These are phyloP conservation scores for Coemansia sp. DNA, from an alignment of 192 early-diverging fungal genomes.

Conservation along the genomic window DNA sequence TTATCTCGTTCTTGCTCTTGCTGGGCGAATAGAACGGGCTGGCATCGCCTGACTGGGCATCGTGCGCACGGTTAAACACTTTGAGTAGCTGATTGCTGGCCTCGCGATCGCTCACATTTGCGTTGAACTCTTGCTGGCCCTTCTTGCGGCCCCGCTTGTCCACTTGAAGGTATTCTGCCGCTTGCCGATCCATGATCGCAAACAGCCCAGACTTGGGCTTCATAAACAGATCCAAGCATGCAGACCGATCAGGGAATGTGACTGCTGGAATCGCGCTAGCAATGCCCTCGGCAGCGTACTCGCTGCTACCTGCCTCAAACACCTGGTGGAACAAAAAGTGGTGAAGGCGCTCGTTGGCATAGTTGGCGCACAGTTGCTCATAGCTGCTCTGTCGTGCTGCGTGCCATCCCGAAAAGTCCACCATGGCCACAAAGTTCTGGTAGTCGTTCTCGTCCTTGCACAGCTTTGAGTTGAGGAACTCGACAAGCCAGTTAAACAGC, in stretches of 20 bases:
- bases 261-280: conserved; percentile 44
- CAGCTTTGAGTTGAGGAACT: conserved; percentile 80
- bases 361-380: conserved; percentile 75
- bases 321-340: conserved; percentile 69
- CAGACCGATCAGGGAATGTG: conserved; percentile 63
- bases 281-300: conserved; percentile 64
- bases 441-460: conserved; percentile 62
- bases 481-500: conserved; percentile 80
- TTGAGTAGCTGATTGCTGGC: conserved; percentile 50
- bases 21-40: conserved; percentile 44
- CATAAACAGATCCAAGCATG: conserved; percentile 74
- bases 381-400: conserved; percentile 44
- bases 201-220: conserved; percentile 72
- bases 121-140: conserved; percentile 35
- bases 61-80: conserved; percentile 48
- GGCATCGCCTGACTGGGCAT: conserved; percentile 31
- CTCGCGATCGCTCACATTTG: conserved; percentile 39
- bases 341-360: conserved; percentile 85
- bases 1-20: conserved; percentile 56
- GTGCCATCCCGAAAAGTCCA: conserved; percentile 84
- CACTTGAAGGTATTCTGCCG: conserved; percentile 46
- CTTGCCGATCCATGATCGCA: conserved; percentile 69
- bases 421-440: conserved; percentile 76
- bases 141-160: conserved; percentile 38
- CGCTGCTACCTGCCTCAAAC: conserved; percentile 66